Evolutionary conservation across 352 stramenopile species (phyloP).

Genomic region (Halophytophthora batemanensis): DNA sequence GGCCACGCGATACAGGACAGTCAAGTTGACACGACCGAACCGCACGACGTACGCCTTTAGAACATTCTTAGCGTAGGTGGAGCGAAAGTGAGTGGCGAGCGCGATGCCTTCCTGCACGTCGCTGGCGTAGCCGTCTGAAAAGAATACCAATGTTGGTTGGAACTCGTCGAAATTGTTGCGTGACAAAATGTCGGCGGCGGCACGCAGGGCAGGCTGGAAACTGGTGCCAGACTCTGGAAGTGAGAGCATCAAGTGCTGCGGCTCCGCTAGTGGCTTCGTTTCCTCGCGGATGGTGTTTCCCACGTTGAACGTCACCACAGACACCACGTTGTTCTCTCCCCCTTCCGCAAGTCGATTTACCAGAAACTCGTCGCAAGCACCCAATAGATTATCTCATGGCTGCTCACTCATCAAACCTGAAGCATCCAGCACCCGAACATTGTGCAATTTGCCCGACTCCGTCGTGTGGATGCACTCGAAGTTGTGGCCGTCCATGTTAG

Average conservation of each 20-base stretch:
- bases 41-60: conserved; percentile 58
- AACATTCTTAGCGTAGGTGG: conserved; percentile 50
- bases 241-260: conserved; percentile 11
- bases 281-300: conserved; percentile 21
- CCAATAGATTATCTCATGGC: conserved; percentile 24
- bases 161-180: conserved; percentile 46
- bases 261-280: not conserved
- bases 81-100: conserved; percentile 39
- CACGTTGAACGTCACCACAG: conserved; percentile 29
- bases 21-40: conserved; percentile 56
- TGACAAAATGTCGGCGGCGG: conserved; percentile 57
- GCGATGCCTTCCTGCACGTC: conserved; percentile 28
- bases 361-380: conserved; percentile 23
- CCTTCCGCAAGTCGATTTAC: conserved; percentile 20
- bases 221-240: conserved; percentile 35
- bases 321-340: conserved; percentile 27
- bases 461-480: conserved; percentile 32
- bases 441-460: conserved; percentile 25
- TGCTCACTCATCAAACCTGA: conserved; percentile 37
- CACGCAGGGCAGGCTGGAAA: conserved; percentile 34
- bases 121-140: conserved; percentile 42
- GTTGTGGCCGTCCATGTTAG: conserved; percentile 25
- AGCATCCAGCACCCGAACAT: conserved; percentile 39
- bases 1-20: conserved; percentile 43
- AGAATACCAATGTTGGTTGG: conserved; percentile 35